Conservation (phyloP, 768 basidiomycete species). For the Crepidotus variabilis region DNA sequence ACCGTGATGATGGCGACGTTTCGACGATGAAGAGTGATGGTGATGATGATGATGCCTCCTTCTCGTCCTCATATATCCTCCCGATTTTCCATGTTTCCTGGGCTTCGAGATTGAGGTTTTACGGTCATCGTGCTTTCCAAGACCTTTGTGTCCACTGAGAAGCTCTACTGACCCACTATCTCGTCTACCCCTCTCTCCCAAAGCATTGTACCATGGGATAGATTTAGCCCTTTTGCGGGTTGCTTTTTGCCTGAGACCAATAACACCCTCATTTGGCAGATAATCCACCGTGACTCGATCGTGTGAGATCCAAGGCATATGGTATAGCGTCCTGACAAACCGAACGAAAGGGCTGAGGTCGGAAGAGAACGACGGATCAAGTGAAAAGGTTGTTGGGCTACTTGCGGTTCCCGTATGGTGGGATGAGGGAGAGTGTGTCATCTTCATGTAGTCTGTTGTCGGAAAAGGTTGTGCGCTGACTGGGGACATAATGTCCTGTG, state of each 20-base stretch:
- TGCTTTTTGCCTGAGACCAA: conserved; percentile 12
- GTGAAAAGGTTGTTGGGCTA: conserved; percentile 21
- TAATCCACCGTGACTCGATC: conserved; percentile 44
- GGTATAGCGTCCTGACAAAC: conserved; percentile 36
- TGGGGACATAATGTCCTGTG: conserved; percentile 21
- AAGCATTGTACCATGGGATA: conserved; percentile 29
- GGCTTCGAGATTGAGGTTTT: no score
- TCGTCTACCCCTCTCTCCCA: no score
- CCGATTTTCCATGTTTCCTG: conserved; percentile 1
- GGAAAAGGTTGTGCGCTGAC: conserved; percentile 29
- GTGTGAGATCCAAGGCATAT: conserved; percentile 44
- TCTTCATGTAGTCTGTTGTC: conserved; percentile 33
- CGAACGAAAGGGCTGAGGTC: conserved; percentile 36
- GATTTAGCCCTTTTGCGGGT: conserved; percentile 23
- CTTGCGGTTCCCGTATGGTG: conserved; percentile 14
- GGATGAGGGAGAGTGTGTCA: conserved; percentile 24
- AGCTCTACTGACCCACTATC: no score
- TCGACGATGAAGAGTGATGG: conserved; percentile 13
- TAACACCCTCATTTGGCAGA: conserved; percentile 27
- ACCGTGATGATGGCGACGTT: conserved; percentile 3
- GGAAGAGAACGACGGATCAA: conserved; percentile 33
- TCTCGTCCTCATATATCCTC: conserved; percentile 4
- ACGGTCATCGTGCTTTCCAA: no score
- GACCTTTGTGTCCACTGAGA: no score
- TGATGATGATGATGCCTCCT: conserved; percentile 19